Evolutionary conservation across 2,329 filamentous ascomycete genomes (phyloP).

Genomic region (Sordariomycetes sp.): DNA sequence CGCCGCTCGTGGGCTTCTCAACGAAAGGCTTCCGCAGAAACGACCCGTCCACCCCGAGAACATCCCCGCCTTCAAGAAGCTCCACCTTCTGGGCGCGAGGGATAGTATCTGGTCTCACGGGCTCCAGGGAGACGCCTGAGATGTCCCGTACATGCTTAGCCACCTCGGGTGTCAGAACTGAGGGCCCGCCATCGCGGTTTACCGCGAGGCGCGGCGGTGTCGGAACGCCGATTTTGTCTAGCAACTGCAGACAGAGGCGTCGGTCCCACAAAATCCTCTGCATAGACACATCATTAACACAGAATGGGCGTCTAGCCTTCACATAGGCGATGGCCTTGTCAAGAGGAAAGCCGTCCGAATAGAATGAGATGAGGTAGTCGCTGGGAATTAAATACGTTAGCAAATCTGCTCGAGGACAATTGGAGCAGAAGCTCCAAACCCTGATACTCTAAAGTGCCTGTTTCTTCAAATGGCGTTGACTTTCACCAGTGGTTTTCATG

Average conservation of each 20-base stretch:
- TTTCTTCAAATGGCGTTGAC: neutral
- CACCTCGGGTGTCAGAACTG: slow-evolving; percentile 66
- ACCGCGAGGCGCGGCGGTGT: slow-evolving; percentile 85
- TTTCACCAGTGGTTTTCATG: neutral
- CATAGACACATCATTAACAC: slow-evolving; percentile 95
- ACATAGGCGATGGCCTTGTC: slow-evolving; percentile 97
- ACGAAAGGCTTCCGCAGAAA: slow-evolving; percentile 87
- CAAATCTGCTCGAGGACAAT: neutral
- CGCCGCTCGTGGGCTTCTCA: slow-evolving; percentile 95
- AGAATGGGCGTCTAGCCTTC: slow-evolving; percentile 86
- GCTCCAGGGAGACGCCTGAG: slow-evolving; percentile 66
- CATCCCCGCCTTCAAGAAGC: slow-evolving; percentile 82
- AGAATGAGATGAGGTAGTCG: slow-evolving; percentile 96
- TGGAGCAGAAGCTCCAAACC: neutral
- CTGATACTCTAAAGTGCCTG: neutral
- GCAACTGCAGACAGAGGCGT: slow-evolving; percentile 73
- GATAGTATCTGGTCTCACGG: slow-evolving; percentile 49
- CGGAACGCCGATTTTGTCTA: slow-evolving; percentile 82
- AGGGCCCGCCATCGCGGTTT: slow-evolving; percentile 83
- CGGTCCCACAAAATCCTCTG: slow-evolving; percentile 96
- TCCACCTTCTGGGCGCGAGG: slow-evolving; percentile 66
- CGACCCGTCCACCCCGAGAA: slow-evolving; percentile 75
- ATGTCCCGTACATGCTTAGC: slow-evolving; percentile 70
- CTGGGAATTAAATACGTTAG: slow-evolving; percentile 18
- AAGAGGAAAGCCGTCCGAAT: slow-evolving; percentile 92